Evolutionary conservation across 768 basidiomycete genomes (phyloP).

Genomic region (Psilocybe azurescens): DNA sequence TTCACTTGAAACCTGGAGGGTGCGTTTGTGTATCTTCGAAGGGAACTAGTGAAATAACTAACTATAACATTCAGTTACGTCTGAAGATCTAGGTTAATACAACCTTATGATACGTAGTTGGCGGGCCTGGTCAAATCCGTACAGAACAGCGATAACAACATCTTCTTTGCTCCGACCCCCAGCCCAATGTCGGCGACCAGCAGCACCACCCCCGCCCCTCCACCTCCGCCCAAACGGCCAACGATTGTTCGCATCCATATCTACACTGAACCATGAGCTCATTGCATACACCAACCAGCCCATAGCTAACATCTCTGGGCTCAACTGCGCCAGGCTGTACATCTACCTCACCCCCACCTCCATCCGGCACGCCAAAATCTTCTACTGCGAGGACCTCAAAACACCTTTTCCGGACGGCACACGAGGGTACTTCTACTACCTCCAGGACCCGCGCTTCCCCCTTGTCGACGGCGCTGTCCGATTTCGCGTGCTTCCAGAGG

Average conservation of each 20-base stretch:
- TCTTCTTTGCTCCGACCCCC: too few species aligned
- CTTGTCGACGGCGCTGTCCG: neutral
- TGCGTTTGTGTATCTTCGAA: too few species aligned
- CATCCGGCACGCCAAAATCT: neutral
- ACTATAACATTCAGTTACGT: too few species aligned
- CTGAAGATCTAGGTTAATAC: too few species aligned
- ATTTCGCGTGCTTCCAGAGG: neutral
- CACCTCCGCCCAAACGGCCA: too few species aligned
- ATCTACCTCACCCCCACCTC: neutral
- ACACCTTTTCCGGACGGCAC: neutral
- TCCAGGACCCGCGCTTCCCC: neutral
- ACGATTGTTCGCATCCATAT: neutral
- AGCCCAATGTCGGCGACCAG: too few species aligned
- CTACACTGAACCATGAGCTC: neutral
- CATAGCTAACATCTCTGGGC: neutral
- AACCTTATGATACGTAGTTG: too few species aligned
- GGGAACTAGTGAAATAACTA: too few species aligned
- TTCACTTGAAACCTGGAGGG: too few species aligned
- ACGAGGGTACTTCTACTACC: neutral
- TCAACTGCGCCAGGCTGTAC: neutral
- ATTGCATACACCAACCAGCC: neutral
- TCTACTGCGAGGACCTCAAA: neutral
- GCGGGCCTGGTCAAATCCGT: too few species aligned
- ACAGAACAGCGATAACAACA: too few species aligned
- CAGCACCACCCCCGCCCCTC: too few species aligned